Base-by-base conservation (phyloP, 148 eudicot species). In the Suaeda aralocaspica region DNA sequence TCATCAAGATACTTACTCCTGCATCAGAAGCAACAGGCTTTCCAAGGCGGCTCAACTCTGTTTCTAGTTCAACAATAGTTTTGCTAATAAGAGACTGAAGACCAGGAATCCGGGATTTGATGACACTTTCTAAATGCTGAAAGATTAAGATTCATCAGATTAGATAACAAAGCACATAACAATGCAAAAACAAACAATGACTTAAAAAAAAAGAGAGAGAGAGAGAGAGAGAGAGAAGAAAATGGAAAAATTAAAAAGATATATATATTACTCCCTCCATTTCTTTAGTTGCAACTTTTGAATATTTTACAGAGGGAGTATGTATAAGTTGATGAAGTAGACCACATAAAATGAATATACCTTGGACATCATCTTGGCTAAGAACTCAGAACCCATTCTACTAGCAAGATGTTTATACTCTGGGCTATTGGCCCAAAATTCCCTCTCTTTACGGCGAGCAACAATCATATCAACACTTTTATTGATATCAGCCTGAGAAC, bases 401-500 rank as follows among this genome's bases (percentile, higher is more conserved):
- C 70, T 66, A 74, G 93, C 85, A 64, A 94, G 82, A 85, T 94
- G 99, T 75, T 72, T 86, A 77, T 94, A 94, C 81, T 91, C 96
- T 8, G 96, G 93, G 76, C 91, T 82, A 52, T 60, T 84, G 59
- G 77, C 34, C 87, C 94, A 94, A 68, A 91, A 94, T 63, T 94
- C 97, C 28, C 82, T 82, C 75, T 94, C 99, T 75, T 84, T 87
- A 56, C 87, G 88, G 30, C 99, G 87, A 81, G 99, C 97, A 81
- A 89, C 86, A 67, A 89, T 84, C 99, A 94, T 94, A 77, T 91
- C 97, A 51, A 88, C 89, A 78, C 81, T 91, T 79, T 91, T 94
- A 72, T 93, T 93, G 36, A 91, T 93, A 77, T 93, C 98, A 26
- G 96, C 96, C 81, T 93, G 98, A 67, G 98, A 94, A 15, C 98